Evolutionary conservation across 805 yeast genomes (phyloP).

Genomic region (Kluyveromyces siamensis): DNA sequence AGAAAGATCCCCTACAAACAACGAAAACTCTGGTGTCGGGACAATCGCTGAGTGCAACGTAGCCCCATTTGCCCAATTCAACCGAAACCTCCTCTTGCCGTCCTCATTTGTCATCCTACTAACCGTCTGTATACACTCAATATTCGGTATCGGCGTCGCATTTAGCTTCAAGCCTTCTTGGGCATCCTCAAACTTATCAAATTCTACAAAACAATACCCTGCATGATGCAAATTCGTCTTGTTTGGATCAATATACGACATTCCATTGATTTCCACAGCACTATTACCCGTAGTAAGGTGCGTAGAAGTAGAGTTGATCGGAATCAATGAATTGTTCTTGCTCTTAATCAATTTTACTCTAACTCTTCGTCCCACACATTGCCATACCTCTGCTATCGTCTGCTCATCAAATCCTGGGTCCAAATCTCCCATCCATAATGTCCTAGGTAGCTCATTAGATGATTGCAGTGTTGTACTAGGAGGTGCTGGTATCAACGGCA

Average conservation of each 20-base stretch:
- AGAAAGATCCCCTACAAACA: slow-evolving; percentile 76
- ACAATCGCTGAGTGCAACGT: slow-evolving; percentile 63
- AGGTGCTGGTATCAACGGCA: slow-evolving; percentile 38
- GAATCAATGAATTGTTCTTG: slow-evolving; percentile 29
- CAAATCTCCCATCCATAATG: slow-evolving; percentile 84
- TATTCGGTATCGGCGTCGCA: slow-evolving; percentile 55
- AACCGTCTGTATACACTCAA: slow-evolving; percentile 15
- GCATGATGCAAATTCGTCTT: slow-evolving; percentile 33
- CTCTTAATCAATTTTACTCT: slow-evolving; percentile 58
- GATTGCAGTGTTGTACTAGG: slow-evolving; percentile 43
- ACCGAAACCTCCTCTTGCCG: slow-evolving; percentile 52
- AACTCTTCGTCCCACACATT: slow-evolving; percentile 44
- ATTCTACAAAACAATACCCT: slow-evolving; percentile 76
- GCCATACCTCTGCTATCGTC: slow-evolving; percentile 53
- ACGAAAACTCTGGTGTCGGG: slow-evolving; percentile 65
- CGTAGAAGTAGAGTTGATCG: slow-evolving; percentile 19
- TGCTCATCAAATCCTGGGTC: slow-evolving; percentile 73
- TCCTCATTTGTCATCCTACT: slow-evolving; percentile 23
- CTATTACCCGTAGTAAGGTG: background rate
- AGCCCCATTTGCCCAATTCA: slow-evolving; percentile 82
- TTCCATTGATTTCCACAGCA: slow-evolving; percentile 22
- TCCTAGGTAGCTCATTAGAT: slow-evolving; percentile 47
- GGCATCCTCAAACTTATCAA: slow-evolving; percentile 59
- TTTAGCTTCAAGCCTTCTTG: slow-evolving; percentile 58
- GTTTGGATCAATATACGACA: slow-evolving; percentile 25